A percentile compares a stretch with the other conserved stretches of the same genome.
Evolutionary conservation across 1,284 basidiomycete species (phyloP).

Genomic region (Fomitopsis betulina): DNA sequence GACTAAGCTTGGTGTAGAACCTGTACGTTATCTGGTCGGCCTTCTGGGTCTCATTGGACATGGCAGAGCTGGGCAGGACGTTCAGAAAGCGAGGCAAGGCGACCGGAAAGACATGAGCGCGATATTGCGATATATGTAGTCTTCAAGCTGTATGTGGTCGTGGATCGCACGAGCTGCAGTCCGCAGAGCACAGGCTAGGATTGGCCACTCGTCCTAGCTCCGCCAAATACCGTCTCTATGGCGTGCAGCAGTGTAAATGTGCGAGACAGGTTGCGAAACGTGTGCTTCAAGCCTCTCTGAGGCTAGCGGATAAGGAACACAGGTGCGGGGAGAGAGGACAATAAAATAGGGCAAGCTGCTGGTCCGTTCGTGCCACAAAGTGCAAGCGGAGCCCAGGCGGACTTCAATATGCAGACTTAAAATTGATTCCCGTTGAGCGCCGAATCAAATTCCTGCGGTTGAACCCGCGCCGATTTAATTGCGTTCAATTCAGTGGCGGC

Average conservation of each 20-base stretch:
- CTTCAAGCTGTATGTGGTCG: slow-evolving; percentile 24
- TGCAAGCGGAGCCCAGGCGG: neutral
- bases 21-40: slow-evolving; percentile 80
- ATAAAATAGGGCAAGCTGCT: neutral
- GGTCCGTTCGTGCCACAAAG: neutral
- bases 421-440: too few relatives aligned
- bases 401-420: neutral
- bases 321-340: neutral
- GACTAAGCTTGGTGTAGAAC: slow-evolving; percentile 74
- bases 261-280: neutral
- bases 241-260: neutral
- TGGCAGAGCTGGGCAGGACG: slow-evolving; percentile 25
- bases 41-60: slow-evolving; percentile 58
- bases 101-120: slow-evolving; percentile 26
- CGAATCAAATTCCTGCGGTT: too few relatives aligned
- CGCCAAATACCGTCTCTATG: neutral
- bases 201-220: neutral
- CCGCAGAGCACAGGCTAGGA: neutral
- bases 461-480: too few relatives aligned
- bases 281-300: neutral
- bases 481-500: too few relatives aligned
- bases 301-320: neutral
- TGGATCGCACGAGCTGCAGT: slow-evolving; percentile 18
- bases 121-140: slow-evolving; percentile 18
- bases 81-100: slow-evolving; percentile 19